Evolutionary conservation across 2,329 filamentous ascomycete genomes (phyloP), one percentile per base, ranked within the genome.

Genomic region (Talaromyces funiculosus): DNA sequence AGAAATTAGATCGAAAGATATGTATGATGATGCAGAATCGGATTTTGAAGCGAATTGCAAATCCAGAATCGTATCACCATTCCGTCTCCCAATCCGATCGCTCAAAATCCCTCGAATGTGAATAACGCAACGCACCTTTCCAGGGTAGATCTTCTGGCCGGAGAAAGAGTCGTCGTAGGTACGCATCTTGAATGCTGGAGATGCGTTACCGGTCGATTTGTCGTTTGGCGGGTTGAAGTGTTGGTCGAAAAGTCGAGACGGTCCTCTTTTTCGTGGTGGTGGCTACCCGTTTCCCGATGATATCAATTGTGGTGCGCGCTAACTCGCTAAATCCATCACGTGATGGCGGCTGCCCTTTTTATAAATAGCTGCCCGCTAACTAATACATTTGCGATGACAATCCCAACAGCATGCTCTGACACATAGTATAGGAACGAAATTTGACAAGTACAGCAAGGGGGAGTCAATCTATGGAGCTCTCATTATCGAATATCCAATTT

Each of bases 151-250:
- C 83, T 88, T 89, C 81, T 86, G 81, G 75, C 86, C 87, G 80
- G 84, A 87, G 85, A 90, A 90, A 74, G 85, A 84, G 77, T 90
- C 87, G 82, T 90, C 87, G 86, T 89, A 90, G 80, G 85, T 87
- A 83, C 85, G 84, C 85, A 88, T 88, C 76, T 82, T 86, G 82
- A 78, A 78, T 78, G 78, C 75, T 73, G 71, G 68, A 69, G 74
- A 76, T 77, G 76, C 75, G 75, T 72, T 72, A 72, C 72, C 73
- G 73, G 69, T 70, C 65, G 66, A 62, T 70, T 47, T 72, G 71
- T 73, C 71, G 73, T 68, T 77, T 73, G 72, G 72, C 72, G 72
- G 51, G 12, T 75, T 76, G 69, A 73, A 75, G 73, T 72, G 73
- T 75, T 72, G 69, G 74, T 53, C 53, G 69, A 72, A 72, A 70